These are phyloP conservation scores for Leccinum variicolor DNA, from an alignment of 768 basidiomycete genomes.

Conservation along the genomic window DNA sequence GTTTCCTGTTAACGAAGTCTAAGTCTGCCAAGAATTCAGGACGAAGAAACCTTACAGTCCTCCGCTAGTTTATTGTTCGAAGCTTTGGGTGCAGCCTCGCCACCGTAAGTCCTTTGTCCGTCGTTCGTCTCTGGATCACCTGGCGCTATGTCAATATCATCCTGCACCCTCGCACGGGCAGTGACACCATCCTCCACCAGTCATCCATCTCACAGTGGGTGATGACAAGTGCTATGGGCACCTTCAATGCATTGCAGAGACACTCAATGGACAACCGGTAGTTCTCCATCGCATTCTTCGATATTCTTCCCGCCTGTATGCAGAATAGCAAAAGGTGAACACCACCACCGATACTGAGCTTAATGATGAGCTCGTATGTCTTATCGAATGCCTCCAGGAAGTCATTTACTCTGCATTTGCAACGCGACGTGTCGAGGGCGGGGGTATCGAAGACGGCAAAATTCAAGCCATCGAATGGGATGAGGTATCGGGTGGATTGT, in stretches of 20 bases:
- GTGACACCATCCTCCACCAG: slow-evolving; percentile 25
- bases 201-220: slow-evolving; percentile 39
- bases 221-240: slow-evolving; percentile 38
- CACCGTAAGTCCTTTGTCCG: too few relatives aligned
- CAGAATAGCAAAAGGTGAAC: slow-evolving; percentile 41
- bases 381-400: slow-evolving; percentile 27
- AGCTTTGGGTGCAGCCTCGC: too few relatives aligned
- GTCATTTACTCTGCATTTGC: slow-evolving; percentile 22
- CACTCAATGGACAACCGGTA: slow-evolving; percentile 40
- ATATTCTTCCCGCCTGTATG: slow-evolving; percentile 38
- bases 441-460: slow-evolving; percentile 33
- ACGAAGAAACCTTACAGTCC: too few relatives aligned
- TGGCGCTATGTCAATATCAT: too few relatives aligned
- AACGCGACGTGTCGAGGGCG: slow-evolving; percentile 32
- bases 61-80: too few relatives aligned
- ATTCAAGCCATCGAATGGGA: slow-evolving; percentile 17
- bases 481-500: slow-evolving; percentile 22
- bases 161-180: too few relatives aligned
- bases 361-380: slow-evolving; percentile 30
- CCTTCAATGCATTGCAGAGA: slow-evolving; percentile 32
- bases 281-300: slow-evolving; percentile 33
- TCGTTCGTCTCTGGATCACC: too few relatives aligned
- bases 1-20: too few relatives aligned
- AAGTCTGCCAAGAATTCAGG: too few relatives aligned
- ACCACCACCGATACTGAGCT: slow-evolving; percentile 29